Percentiles rank a stretch among this genome's conserved stretches.
These are phyloP conservation scores for Anaeromyces robustus DNA, from an alignment of 192 early-diverging fungal species.

Conservation along the genomic window DNA sequence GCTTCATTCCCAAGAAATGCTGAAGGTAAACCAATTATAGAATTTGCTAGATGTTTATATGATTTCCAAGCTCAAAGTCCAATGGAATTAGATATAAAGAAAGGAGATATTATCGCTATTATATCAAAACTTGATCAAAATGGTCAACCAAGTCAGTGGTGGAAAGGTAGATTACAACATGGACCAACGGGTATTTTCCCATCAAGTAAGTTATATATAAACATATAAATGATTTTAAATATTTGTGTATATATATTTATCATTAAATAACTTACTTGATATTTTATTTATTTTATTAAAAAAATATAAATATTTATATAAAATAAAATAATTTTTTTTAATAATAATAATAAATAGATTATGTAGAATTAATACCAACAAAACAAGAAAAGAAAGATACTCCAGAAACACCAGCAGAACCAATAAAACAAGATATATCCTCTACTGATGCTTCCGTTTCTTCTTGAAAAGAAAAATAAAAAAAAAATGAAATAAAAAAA, in stretches of 20 bases:
- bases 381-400: not conserved
- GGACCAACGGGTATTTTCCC: constrained; percentile 84
- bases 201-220: not conserved
- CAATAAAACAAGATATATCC: not conserved
- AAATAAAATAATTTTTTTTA: not conserved
- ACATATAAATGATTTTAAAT: no score
- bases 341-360: not conserved
- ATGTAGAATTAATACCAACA: not conserved
- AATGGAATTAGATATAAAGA: constrained; percentile 63
- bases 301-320: not conserved
- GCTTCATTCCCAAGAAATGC: not conserved
- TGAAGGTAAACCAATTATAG: constrained; percentile 34
- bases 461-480: not conserved
- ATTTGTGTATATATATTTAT: no score
- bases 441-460: not conserved
- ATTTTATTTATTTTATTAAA: no score
- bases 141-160: constrained; percentile 71
- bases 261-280: no score
- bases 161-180: constrained; percentile 67
- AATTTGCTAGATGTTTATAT: constrained; percentile 79
- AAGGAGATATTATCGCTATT: constrained; percentile 82
- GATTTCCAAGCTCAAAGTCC: constrained; percentile 61
- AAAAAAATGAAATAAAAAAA: no score
- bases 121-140: constrained; percentile 64
- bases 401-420: not conserved